phyloP scores from a whole-genome alignment of 495 filamentous ascomycete genomes.

The Cercophora newfieldiana region DNA sequence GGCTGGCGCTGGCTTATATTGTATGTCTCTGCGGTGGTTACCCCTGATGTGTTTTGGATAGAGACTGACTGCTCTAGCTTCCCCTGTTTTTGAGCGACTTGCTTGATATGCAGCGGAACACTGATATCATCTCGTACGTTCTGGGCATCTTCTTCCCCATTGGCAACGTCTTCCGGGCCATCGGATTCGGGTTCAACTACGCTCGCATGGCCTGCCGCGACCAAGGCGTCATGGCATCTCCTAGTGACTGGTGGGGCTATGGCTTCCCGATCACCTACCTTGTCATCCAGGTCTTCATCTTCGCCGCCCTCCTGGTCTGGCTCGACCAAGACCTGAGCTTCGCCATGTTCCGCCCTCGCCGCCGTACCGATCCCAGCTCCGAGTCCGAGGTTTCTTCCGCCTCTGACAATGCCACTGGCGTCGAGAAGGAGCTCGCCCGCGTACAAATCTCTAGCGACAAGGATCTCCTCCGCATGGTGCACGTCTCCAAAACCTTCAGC shows the following conservation, averaged over 20 bases:
- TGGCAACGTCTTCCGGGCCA: conserved; percentile 62
- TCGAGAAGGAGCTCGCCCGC: conserved; percentile 37
- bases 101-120: conserved; percentile 60
- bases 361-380: background rate
- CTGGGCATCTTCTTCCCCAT: conserved; percentile 67
- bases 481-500: conserved; percentile 73
- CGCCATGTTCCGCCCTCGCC: background rate
- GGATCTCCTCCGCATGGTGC: conserved; percentile 70
- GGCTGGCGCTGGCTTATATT: conserved; percentile 15
- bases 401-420: conserved; percentile 26
- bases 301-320: conserved; percentile 67
- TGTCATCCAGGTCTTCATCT: conserved; percentile 61
- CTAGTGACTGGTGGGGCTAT: conserved; percentile 66
- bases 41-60: background rate
- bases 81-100: conserved; percentile 61
- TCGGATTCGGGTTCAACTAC: conserved; percentile 71
- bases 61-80: conserved; percentile 66
- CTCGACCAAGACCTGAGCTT: conserved; percentile 60
- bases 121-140: conserved; percentile 56
- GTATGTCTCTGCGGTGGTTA: conserved; percentile 10
- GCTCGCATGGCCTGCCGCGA: conserved; percentile 67
- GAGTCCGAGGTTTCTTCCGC: background rate
- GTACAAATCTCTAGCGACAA: conserved; percentile 37
- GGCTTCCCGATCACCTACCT: conserved; percentile 76
- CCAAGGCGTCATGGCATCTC: conserved; percentile 57